Base-by-base conservation (phyloP, 441 rosid species). In the Kokia cookei region DNA sequence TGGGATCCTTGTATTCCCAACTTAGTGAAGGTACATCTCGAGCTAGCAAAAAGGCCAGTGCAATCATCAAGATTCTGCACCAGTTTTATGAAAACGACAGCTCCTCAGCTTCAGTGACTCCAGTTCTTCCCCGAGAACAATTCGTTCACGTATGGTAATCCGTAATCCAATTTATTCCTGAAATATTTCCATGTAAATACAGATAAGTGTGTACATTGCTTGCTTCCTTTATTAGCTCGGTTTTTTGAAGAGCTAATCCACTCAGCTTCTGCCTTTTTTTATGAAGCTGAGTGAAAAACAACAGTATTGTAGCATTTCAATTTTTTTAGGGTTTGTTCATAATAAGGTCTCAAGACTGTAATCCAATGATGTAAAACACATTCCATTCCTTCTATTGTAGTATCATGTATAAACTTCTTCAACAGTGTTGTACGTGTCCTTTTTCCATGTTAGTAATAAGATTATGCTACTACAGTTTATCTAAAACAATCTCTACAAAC, bases 21-120 rank as follows among this genome's bases (percentile, higher is more conserved):
- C 81, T 90, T 65, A 76, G 84, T 40, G 89, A 88, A 80, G 97
- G 98, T 77, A 85, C 89, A 2, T 76, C 89, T 65, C 84, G 90
- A 50, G 85, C 89, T 40, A 83, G 93, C 89, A 94, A 81, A 85
- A 91, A 91, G 75, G 91, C 95, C 27, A 77, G 89, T 70, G 78
- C 91, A 50, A 88, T 92, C 17, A 86, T 92, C 55, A 84, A 84
- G 81, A 47, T 90, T 74, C 92, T 90, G 17, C 98, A 90, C 24
- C 86, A 88, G 71, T 91, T 86, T 77, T 79, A 75, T 19, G 97
- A 91, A 73, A 83, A 80, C 65, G 82, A 81, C 65, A 84, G 77
- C 65, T 82, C 90, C 71, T 65, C 86, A 27, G 61, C 77, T 68
- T 75, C 81, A 6, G 65, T 50, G 29, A 65, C 80, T 68, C 71